Base-by-base conservation (phyloP, 768 basidiomycete genomes). In the Serpula lacrymans region DNA sequence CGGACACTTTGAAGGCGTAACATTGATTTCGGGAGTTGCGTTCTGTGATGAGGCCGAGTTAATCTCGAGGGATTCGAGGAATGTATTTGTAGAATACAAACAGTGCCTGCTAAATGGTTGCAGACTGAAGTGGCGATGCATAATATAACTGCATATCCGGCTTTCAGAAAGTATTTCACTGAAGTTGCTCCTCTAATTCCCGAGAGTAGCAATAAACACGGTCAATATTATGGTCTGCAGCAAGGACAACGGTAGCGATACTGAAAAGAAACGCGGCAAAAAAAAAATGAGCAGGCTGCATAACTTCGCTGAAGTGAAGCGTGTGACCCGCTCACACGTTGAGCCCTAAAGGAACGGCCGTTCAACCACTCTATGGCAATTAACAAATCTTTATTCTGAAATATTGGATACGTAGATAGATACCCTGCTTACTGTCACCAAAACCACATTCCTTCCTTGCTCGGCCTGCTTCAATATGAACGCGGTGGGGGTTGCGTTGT, bases 41-140 rank as follows among this genome's bases (percentile, higher is more conserved):
- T 51, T 50, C 31, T 57, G 54, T n/a, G n/a, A n/a, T n/a, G n/a
- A n/a, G n/a, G n/a, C n/a, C n/a, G n/a, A n/a, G 41, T 71, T 67
- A 43, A 95, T 82, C 32, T 91, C 82, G 18, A 99, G 76, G 45
- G 97, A 86, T 61, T 97, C 94, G 43, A 99, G 82, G 67, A 99
- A 99, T 0, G 95, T 94, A 59, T 97, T 95, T 3, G 93, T 93
- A 0, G 92, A 94, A 62, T 99, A 94, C 7, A 92, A 96, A 65
- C 98, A 99, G 60, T 99, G 95, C 35, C 96, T 70, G 58, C 89
- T 93, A 73, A 95, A 99, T 1, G 96, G 96, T 54, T 96, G 92
- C 30, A 98, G 77, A 49, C 94, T 97, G 71, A 96, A 95, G 64
- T 96, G 92, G 16, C 95, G 75, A 63, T 99, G 95, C 79, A 99